phyloP scores from a whole-genome alignment of 805 yeast genomes.

The Wickerhamiella musiphila region DNA sequence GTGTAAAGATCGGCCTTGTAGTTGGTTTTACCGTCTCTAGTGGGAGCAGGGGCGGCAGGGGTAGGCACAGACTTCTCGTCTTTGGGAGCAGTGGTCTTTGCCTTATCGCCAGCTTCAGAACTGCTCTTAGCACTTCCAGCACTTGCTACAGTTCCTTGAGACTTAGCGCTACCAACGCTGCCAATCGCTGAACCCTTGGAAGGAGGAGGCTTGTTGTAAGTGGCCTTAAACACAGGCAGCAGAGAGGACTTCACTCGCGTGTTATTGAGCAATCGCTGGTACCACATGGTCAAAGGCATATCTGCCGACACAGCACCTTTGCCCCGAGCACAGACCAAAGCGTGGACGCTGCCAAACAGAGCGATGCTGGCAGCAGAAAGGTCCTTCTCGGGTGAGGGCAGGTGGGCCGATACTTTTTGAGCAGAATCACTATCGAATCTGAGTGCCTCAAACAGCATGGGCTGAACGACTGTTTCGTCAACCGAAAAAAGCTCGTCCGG shows the following conservation, averaged over 20 bases:
- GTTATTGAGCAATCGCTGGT: conserved; percentile 17
- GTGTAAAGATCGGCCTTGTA: conserved; percentile 13
- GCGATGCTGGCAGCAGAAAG: conserved; percentile 27
- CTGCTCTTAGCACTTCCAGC: conserved; percentile 5
- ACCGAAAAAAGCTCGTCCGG: conserved; percentile 17
- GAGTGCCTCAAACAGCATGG: conserved; percentile 8
- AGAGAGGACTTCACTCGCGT: conserved; percentile 17
- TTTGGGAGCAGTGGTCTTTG: not conserved
- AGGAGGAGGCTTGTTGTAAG: conserved; percentile 8
- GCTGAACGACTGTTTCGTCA: conserved; percentile 25
- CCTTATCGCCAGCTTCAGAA: not conserved
- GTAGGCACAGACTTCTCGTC: conserved; percentile 18
- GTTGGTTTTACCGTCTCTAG: conserved; percentile 28
- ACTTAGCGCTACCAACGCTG: conserved; percentile 5
- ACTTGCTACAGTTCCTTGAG: conserved; percentile 2
- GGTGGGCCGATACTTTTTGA: conserved; percentile 11
- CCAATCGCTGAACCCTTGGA: conserved; percentile 2
- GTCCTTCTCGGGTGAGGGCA: conserved; percentile 16
- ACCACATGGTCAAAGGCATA: conserved; percentile 19
- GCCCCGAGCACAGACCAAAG: conserved; percentile 21
- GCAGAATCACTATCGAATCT: conserved; percentile 13
- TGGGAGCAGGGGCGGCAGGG: conserved; percentile 23
- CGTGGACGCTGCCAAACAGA: conserved; percentile 29
- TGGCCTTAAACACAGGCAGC: conserved; percentile 9
- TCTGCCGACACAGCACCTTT: conserved; percentile 18